Base-by-base conservation (phyloP, 345 rosid genomes). In the Punica granatum region DNA sequence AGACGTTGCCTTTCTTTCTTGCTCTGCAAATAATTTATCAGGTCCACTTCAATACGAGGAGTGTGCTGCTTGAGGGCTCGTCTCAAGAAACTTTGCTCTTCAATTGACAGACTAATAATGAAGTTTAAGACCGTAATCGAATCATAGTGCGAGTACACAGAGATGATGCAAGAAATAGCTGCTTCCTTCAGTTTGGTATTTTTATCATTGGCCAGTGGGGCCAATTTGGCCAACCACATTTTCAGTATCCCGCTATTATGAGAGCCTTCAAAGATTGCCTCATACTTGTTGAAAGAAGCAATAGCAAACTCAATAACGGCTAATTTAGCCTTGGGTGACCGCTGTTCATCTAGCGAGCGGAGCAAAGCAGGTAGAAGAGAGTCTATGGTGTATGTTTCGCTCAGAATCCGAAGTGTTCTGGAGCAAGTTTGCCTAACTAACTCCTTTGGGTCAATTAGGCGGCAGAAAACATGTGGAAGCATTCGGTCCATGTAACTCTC, bases 401-500 rank as follows among this genome's bases (percentile, higher is more conserved):
- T 83, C 41, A 94, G 92, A 75, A 88, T 88, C 26, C 89, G 96
- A 79, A 94, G 81, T 21, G 96, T 88, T 61, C 88, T 78, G 3
- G 91, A 86, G 82, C 97, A 85, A 66, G 96, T 88, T 74, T 89
- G 92, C 84, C 97, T 87, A 69, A 94, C 99, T 74, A 87, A 82
- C 78, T 94, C 97, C 74, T 94, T 94, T 46, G 99, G 99, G 76
- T 94, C 97, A 67, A 94, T 89, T 73, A 94, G 78, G 65, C 99
- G 83, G 14, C 97, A 91, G 78, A 94, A 94, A 65, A 94, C 99
- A 84, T 87, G 99, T 21, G 99, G 97, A 65, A 91, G 79, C 60
- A 94, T 89, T 81, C 99, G 83, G 75, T 94, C 99, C 93, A 94
- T 91, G 75, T 86, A 94, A 81, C 96, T 86, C 81, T 94, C 99